phyloP scores from a whole-genome alignment of 2,329 filamentous ascomycete species.

The Fusarium piperis region DNA sequence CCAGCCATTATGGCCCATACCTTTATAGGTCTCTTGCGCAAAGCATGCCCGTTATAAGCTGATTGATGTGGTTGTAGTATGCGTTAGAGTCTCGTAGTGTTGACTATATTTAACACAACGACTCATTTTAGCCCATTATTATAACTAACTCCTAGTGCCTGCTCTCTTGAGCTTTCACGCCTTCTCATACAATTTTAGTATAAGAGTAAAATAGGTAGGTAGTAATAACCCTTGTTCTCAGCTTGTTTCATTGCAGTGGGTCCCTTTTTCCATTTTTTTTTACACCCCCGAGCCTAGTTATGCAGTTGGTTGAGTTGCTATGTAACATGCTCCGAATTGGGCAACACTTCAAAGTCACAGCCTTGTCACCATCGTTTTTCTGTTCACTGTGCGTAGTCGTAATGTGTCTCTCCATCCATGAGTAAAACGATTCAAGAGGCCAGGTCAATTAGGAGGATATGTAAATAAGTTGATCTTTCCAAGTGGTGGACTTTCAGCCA shows the following conservation, averaged over 20 bases:
- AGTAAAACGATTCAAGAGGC: neutral
- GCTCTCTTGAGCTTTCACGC: neutral
- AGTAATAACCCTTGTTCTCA: neutral
- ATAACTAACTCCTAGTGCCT: neutral
- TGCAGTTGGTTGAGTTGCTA: slow-evolving; percentile 8
- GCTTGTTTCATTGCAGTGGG: neutral
- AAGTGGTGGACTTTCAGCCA: neutral
- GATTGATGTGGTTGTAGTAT: neutral
- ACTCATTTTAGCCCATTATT: neutral
- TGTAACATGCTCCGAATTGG: neutral
- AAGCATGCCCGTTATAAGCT: neutral
- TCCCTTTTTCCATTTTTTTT: neutral
- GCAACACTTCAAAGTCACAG: neutral
- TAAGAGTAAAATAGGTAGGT: neutral
- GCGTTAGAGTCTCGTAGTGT: neutral
- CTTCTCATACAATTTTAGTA: neutral
- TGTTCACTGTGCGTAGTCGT: neutral
- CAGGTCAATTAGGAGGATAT: neutral
- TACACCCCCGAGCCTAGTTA: neutral
- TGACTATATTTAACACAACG: neutral
- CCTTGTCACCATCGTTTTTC: neutral
- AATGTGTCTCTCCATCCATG: fast-evolving
- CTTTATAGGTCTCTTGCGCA: neutral
- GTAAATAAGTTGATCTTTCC: neutral
- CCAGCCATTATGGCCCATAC: too few species aligned